Percentiles rank a stretch among this genome's conserved stretches.
Conservation (phyloP, 2,329 filamentous ascomycete species). For the Diplodia scrobiculata region DNA sequence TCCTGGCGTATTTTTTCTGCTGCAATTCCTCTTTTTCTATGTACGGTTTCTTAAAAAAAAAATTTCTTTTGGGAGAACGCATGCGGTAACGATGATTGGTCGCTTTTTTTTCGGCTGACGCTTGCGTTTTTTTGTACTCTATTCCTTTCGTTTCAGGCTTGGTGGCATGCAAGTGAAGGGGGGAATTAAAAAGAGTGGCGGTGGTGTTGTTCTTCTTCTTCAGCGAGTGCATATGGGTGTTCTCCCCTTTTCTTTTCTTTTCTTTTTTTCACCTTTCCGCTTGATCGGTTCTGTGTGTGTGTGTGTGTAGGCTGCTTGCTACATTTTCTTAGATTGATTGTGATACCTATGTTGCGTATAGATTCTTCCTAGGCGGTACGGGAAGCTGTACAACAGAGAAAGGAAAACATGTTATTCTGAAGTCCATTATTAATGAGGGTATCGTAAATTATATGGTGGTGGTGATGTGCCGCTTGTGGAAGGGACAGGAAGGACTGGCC, state of each 20-base stretch:
- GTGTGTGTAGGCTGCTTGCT: neutral
- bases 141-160: too few species aligned
- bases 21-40: neutral
- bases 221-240: neutral
- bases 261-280: neutral
- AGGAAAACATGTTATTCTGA: neutral
- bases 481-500: neutral
- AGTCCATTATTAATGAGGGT: neutral
- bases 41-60: neutral
- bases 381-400: neutral
- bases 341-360: constrained; percentile 26
- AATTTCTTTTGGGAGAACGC: too few species aligned
- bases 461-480: neutral
- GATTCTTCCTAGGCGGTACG: neutral
- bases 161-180: too few species aligned
- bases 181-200: neutral
- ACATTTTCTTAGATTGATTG: constrained; percentile 1
- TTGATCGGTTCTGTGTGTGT: neutral
- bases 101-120: neutral
- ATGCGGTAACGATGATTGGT: neutral
- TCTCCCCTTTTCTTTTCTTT: neutral
- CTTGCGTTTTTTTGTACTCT: neutral
- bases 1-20: neutral
- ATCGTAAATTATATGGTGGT: neutral
- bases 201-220: neutral